Percentiles rank a stretch among this genome's conserved stretches.
These are phyloP conservation scores for Helminthosporium solani DNA, from an alignment of 2,329 filamentous ascomycete species.

Conservation along the genomic window DNA sequence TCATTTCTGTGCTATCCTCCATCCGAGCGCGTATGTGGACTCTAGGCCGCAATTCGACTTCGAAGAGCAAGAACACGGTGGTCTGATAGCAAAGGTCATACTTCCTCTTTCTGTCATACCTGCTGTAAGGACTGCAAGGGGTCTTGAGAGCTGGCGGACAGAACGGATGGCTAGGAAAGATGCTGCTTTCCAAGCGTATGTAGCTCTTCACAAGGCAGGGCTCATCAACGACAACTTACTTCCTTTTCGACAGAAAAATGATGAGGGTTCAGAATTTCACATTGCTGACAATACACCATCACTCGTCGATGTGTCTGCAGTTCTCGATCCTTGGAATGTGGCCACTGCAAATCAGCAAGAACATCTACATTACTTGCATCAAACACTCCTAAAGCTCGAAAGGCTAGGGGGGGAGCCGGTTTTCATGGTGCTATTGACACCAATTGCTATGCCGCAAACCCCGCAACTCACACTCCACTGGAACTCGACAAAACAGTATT, in stretches of 20 bases:
- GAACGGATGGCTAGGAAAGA: slow-evolving; percentile 76
- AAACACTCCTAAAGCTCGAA: slow-evolving; percentile 18
- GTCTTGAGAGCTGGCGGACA: slow-evolving; percentile 63
- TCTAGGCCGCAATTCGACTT: slow-evolving; percentile 67
- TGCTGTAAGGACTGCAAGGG: slow-evolving; percentile 56
- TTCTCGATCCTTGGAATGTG: slow-evolving; percentile 33
- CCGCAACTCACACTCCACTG: slow-evolving; percentile 29
- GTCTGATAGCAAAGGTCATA: slow-evolving; percentile 61
- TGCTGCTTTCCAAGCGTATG: slow-evolving; percentile 79
- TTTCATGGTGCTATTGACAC: slow-evolving; percentile 24
- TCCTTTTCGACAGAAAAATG: slow-evolving; percentile 52
- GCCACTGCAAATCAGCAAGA: slow-evolving; percentile 17
- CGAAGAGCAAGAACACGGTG: slow-evolving; percentile 35
- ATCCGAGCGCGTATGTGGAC: slow-evolving; percentile 61
- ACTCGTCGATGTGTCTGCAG: slow-evolving; percentile 24
- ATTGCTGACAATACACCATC: slow-evolving; percentile 28
- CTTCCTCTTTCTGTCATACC: slow-evolving; percentile 71
- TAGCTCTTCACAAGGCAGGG: slow-evolving; percentile 65
- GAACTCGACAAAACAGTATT: slow-evolving; percentile 30
- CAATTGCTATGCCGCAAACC: slow-evolving; percentile 20
- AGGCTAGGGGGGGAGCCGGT: slow-evolving; percentile 13
- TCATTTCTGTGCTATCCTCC: slow-evolving; percentile 73
- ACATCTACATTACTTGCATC: slow-evolving; percentile 19
- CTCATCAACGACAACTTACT: slow-evolving; percentile 78
- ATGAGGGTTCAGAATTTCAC: slow-evolving; percentile 24